phyloP scores from a whole-genome alignment of 208 protist genomes.

The Trypanosoma cruzi region DNA sequence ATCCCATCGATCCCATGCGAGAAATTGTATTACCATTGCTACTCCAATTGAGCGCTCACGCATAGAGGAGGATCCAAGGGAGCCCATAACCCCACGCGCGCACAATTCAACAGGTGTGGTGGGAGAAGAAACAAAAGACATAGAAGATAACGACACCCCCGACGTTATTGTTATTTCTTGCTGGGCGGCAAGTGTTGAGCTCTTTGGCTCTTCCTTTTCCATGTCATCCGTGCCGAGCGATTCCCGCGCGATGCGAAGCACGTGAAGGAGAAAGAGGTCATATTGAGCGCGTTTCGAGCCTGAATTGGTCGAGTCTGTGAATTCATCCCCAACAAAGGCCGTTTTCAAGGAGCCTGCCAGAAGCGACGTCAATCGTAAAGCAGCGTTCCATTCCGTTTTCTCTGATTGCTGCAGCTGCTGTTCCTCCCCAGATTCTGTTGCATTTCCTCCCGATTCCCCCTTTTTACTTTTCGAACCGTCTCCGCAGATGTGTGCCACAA shows the following conservation, averaged over 20 bases:
- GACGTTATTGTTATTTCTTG: neutral
- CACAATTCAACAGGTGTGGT: conserved; percentile 11
- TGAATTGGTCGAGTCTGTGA: neutral
- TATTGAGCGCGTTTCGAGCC: conserved; percentile 13
- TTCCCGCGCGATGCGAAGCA: conserved; percentile 17
- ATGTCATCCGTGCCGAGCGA: neutral
- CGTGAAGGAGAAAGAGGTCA: conserved; percentile 32
- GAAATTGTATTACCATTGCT: conserved; percentile 24
- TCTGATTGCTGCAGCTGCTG: neutral
- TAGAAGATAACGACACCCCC: neutral
- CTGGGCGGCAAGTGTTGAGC: neutral
- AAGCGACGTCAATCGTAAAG: conserved; percentile 7
- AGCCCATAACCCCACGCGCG: conserved; percentile 5
- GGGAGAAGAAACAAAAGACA: neutral
- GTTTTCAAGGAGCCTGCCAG: conserved; percentile 17
- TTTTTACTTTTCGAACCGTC: neutral
- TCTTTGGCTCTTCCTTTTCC: neutral
- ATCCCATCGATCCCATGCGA: conserved; percentile 37
- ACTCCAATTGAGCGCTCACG: conserved; percentile 28
- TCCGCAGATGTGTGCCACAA: conserved; percentile 38
- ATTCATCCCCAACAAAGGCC: conserved; percentile 12
- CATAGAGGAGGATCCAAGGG: conserved; percentile 22
- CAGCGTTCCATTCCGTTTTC: conserved; percentile 2
- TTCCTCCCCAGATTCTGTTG: neutral
- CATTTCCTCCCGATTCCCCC: neutral